Percentiles rank a stretch among this genome's conserved stretches.
These are phyloP conservation scores for Pseudogymnoascus sp. DNA, from an alignment of 2,329 filamentous ascomycete genomes.

Conservation along the genomic window DNA sequence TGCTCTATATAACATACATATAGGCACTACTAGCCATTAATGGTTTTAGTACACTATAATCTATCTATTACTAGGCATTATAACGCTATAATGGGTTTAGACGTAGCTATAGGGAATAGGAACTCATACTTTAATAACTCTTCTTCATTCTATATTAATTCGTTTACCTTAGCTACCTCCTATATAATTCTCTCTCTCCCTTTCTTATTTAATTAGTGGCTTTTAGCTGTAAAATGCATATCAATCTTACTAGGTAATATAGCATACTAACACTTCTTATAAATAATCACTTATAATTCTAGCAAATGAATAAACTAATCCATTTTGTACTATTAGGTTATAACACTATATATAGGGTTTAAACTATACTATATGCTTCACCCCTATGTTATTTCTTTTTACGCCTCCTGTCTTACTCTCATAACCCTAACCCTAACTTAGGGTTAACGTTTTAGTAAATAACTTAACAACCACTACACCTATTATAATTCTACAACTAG, in stretches of 20 bases:
- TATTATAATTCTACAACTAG: background rate
- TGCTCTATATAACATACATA: background rate
- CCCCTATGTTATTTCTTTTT: no score
- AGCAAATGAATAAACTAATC: constrained; percentile 10
- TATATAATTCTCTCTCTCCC: background rate
- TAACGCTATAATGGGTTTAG: background rate
- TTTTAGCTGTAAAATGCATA: background rate
- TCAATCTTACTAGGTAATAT: constrained; percentile 6
- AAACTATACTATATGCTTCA: no score
- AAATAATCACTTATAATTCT: background rate
- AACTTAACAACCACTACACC: no score
- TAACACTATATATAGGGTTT: no score
- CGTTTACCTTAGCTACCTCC: background rate
- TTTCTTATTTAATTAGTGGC: background rate
- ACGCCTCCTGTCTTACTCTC: background rate
- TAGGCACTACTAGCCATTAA: background rate
- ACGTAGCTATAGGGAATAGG: background rate
- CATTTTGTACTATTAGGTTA: background rate
- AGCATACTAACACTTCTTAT: constrained; percentile 1
- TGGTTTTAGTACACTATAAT: background rate
- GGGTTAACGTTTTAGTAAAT: no score
- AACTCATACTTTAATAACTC: background rate
- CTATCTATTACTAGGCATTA: background rate
- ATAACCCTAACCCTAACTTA: background rate
- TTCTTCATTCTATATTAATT: constrained; percentile 1